Evolutionary conservation across 2,329 filamentous ascomycete genomes (phyloP).

Genomic region (Penicillium sp.): DNA sequence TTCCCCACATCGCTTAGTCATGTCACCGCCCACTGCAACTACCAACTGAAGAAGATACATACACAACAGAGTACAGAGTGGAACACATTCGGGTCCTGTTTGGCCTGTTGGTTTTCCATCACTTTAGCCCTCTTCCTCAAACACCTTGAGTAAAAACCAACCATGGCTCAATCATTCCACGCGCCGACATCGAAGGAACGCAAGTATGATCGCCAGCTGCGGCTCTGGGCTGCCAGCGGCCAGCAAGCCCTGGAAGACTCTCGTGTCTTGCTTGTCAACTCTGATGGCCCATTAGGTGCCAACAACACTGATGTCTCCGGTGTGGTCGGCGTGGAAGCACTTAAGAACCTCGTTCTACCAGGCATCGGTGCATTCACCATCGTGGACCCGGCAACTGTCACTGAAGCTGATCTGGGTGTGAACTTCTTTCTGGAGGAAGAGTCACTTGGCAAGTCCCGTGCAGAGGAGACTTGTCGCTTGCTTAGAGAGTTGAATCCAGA

Average conservation of each 20-base stretch:
- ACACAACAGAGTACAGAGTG: neutral
- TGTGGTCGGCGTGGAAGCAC: slow-evolving; percentile 78
- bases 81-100: neutral
- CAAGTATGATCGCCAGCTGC: slow-evolving; percentile 92
- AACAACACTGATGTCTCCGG: slow-evolving; percentile 56
- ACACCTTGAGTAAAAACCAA: neutral
- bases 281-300: slow-evolving; percentile 42
- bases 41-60: neutral
- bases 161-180: slow-evolving; percentile 38
- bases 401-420: slow-evolving; percentile 77
- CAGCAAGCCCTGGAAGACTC: slow-evolving; percentile 86
- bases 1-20: neutral
- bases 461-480: slow-evolving; percentile 69
- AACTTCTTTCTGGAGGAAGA: slow-evolving; percentile 92
- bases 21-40: neutral
- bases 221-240: slow-evolving; percentile 88
- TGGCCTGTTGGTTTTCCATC: neutral
- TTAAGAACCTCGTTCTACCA: slow-evolving; percentile 96
- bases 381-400: slow-evolving; percentile 71
- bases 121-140: neutral
- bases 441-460: slow-evolving; percentile 69
- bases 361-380: slow-evolving; percentile 91
- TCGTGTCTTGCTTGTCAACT: slow-evolving; percentile 86
- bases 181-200: slow-evolving; percentile 59
- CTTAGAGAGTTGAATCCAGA: slow-evolving; percentile 89